phyloP scores from a whole-genome alignment of 2,329 filamentous ascomycete species.

The Aspergillus tanneri region DNA sequence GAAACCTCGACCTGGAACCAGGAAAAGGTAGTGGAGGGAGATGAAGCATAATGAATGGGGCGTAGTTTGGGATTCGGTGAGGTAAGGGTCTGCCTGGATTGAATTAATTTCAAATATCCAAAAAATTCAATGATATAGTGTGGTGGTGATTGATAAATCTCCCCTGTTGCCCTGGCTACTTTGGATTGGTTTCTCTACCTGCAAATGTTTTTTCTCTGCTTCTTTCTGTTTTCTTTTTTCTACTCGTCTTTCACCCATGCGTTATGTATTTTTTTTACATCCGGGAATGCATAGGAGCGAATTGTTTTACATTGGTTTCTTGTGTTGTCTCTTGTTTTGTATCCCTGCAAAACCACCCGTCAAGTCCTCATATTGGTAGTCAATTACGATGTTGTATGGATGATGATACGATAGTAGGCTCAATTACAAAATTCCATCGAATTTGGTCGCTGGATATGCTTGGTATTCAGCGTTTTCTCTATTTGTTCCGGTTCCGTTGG shows the following conservation, averaged over 20 bases:
- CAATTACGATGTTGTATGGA: background rate
- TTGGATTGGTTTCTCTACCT: background rate
- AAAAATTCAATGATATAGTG: background rate
- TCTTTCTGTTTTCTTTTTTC: background rate
- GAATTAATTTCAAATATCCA: constrained; percentile 2
- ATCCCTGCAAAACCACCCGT: constrained; percentile 18
- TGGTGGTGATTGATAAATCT: background rate
- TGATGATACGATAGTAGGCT: too few species aligned
- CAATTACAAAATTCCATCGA: too few species aligned
- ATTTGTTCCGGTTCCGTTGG: too few species aligned
- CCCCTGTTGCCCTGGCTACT: background rate
- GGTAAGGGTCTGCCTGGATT: constrained; percentile 1
- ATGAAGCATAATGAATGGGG: constrained; percentile 10
- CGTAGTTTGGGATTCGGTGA: constrained; percentile 10
- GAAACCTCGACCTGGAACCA: constrained; percentile 52
- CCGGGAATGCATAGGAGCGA: constrained; percentile 25
- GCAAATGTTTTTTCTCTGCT: background rate
- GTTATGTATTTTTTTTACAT: background rate
- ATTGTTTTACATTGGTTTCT: constrained; percentile 6
- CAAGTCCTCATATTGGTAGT: background rate
- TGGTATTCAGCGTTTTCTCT: too few species aligned
- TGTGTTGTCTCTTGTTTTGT: background rate
- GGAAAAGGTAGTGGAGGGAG: constrained; percentile 40
- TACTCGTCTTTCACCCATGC: constrained; percentile 1
- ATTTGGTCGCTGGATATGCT: too few species aligned